Evolutionary conservation across 768 basidiomycete species (phyloP).

Genomic region (Coprinopsis sp.): DNA sequence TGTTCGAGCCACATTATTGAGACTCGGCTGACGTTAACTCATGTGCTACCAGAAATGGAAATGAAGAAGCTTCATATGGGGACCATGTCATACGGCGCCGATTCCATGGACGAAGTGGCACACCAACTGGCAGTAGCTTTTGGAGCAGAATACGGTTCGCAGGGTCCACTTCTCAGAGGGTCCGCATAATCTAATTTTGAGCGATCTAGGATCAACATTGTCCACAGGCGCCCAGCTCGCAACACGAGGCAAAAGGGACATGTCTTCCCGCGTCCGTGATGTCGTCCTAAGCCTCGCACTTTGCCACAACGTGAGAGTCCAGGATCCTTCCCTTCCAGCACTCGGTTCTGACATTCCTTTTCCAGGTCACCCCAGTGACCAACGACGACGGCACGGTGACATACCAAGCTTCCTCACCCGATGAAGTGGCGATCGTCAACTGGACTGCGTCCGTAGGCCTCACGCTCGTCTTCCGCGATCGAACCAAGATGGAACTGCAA

Average conservation of each 20-base stretch:
- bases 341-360: background rate
- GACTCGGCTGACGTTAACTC: background rate
- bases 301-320: conserved; percentile 81
- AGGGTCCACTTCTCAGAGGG: background rate
- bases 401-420: conserved; percentile 97
- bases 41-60: conserved; percentile 78
- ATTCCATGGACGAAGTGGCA: conserved; percentile 98
- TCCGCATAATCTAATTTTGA: background rate
- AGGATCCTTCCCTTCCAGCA: background rate
- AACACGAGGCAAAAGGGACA: conserved; percentile 83
- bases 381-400: conserved; percentile 95
- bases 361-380: conserved; percentile 87
- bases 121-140: conserved; percentile 88
- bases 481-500: conserved; percentile 82
- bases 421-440: conserved; percentile 97
- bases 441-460: conserved; percentile 97
- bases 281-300: conserved; percentile 90
- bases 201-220: conserved; percentile 41
- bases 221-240: conserved; percentile 81
- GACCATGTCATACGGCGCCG: conserved; percentile 93
- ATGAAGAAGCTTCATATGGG: conserved; percentile 99
- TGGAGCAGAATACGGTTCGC: conserved; percentile 57
- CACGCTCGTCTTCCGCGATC: conserved; percentile 83
- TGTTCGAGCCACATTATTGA: background rate
- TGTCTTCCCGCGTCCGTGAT: conserved; percentile 90